phyloP scores from a whole-genome alignment of 495 filamentous ascomycete species.

The Ramalina peruviana region DNA sequence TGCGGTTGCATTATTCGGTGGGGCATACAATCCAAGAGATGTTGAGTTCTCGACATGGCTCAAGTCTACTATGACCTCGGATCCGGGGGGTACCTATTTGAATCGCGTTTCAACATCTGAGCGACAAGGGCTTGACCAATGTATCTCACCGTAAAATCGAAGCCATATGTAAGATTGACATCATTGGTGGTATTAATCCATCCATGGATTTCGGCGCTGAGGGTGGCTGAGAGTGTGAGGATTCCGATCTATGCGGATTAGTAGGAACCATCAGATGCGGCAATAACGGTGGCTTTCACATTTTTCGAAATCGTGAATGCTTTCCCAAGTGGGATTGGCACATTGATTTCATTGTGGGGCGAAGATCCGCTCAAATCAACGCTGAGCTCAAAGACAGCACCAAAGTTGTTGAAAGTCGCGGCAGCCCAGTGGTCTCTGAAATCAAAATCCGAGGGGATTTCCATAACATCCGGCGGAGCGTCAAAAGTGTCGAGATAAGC shows the following conservation, averaged over 20 bases:
- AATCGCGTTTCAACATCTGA: background rate
- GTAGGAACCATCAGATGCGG: background rate
- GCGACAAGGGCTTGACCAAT: no score
- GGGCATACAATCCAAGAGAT: conserved; percentile 5
- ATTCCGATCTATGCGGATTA: background rate
- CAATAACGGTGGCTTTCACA: background rate
- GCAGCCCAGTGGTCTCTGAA: conserved; percentile 4
- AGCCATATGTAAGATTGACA: conserved; percentile 6
- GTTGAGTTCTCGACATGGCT: background rate
- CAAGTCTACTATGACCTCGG: background rate
- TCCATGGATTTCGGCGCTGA: conserved; percentile 1
- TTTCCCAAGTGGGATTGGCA: background rate
- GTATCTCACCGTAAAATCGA: conserved; percentile 2
- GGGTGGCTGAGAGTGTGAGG: background rate
- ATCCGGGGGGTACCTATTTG: background rate
- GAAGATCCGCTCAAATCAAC: conserved; percentile 1
- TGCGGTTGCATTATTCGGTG: background rate
- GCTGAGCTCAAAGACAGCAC: conserved; percentile 2
- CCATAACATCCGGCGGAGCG: conserved; percentile 1
- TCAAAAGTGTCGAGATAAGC: background rate
- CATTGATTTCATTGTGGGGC: background rate
- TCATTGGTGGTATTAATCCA: conserved; percentile 5
- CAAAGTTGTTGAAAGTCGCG: conserved; percentile 2
- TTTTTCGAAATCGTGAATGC: background rate
- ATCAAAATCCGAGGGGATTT: conserved; percentile 11